These are phyloP conservation scores for baker's yeast (Saccharomyces cerevisiae) DNA, from an alignment of 805 yeast genomes.

Conservation along the genomic window DNA sequence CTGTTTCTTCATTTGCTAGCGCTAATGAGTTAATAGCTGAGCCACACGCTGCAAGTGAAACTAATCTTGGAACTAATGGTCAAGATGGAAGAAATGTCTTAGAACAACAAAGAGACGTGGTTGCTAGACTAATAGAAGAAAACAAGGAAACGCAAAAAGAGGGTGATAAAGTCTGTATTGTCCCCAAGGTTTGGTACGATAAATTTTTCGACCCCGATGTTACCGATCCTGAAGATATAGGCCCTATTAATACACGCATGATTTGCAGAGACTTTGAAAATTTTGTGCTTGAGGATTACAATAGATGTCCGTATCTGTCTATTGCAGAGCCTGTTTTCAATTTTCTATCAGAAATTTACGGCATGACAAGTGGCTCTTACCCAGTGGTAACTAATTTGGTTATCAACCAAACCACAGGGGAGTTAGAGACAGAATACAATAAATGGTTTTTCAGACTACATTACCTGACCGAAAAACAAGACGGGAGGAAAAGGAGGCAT, in stretches of 20 bases:
- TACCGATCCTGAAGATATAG: slow-evolving; percentile 30
- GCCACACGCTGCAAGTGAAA: neutral
- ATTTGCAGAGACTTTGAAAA: slow-evolving; percentile 41
- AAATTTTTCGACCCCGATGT: slow-evolving; percentile 32
- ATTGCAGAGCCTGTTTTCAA: slow-evolving; percentile 41
- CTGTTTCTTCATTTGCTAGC: neutral
- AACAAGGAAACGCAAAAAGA: slow-evolving; percentile 26
- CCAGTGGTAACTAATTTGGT: slow-evolving; percentile 34
- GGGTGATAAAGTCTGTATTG: slow-evolving; percentile 42
- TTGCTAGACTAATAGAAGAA: slow-evolving; percentile 10
- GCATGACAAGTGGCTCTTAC: slow-evolving; percentile 33
- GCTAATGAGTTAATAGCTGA: neutral
- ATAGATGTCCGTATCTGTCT: slow-evolving; percentile 25
- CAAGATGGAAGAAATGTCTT: slow-evolving; percentile 1
- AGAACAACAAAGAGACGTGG: slow-evolving; percentile 13
- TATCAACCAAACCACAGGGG: slow-evolving; percentile 17
- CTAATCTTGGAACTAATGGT: slow-evolving; percentile 2
- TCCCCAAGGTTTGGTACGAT: slow-evolving; percentile 41
- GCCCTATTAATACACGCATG: slow-evolving; percentile 39
- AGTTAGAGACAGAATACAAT: slow-evolving; percentile 30
- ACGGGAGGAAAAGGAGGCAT: slow-evolving; percentile 7
- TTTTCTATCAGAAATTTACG: slow-evolving; percentile 46
- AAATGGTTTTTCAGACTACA: slow-evolving; percentile 33
- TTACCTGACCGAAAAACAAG: slow-evolving; percentile 19
- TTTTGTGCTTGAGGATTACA: slow-evolving; percentile 31